Evolutionary conservation across 768 basidiomycete species (phyloP), one percentile per base, ranked within the genome.

Genomic region (Mycena vulgaris): DNA sequence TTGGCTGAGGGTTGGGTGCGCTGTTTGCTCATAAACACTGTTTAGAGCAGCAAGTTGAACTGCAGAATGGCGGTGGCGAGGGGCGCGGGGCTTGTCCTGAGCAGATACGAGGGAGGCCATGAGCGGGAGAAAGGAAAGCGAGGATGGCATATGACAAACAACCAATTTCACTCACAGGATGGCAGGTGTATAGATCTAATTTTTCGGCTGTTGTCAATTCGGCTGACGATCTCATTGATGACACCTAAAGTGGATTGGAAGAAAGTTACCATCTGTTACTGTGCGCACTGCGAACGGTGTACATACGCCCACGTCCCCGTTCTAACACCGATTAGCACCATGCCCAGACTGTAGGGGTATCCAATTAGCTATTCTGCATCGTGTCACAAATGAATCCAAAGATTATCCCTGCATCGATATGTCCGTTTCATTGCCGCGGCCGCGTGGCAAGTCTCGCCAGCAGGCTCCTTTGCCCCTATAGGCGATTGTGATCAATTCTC

Each of bases 1-100:
- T 65, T 89, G 87, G 59, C 92, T 90, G 59, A 93, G 84, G 60
- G 90, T 80, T 21, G 93, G 93, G 80, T 94, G 93, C 75, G 93
- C 92, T 49, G 89, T 89, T 79, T 87, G 87, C 73, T 93, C 93
- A 74, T 90, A 95, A 73, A 94, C 90, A 77, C 90, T 88, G 79
- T 95, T 95, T 77, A 95, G 85, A 31, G 92, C 92, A 25, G 89
- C 88, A 33, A 95, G 87, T 80, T 95, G 94, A 33, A 83, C 82
- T 21, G 91, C 89, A 40, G 89, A 88, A 76, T 94, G 93, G 55
- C 93, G 89, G 81, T 94, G 92, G 71, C 93, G 88, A 53, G 93
- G 91, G 40, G 7, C 5, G 42, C 42, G 42, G 42, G 42, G 83
- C 74, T 84, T 86, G 73, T 88, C 83, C 75, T 80, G 77, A 69